Evolutionary conservation across 2,329 filamentous ascomycete species (phyloP).

Genomic region (Onygenales sp.): DNA sequence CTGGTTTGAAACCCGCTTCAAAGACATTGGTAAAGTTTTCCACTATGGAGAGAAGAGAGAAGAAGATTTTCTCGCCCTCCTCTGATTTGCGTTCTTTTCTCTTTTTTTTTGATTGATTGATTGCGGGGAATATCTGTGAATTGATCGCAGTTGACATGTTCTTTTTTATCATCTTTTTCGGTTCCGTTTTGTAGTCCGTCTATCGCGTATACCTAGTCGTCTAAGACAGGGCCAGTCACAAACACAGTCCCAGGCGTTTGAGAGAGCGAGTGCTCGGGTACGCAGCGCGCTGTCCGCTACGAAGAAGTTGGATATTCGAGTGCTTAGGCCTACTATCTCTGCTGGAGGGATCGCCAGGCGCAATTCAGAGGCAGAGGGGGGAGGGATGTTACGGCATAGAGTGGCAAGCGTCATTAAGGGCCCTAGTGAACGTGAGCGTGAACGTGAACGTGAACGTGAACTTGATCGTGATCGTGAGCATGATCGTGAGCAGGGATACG

Average conservation of each 20-base stretch:
- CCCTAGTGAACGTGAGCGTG: too few relatives aligned
- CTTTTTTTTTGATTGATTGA: neutral
- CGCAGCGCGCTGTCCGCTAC: neutral
- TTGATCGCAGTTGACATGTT: neutral
- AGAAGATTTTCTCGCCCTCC: too few relatives aligned
- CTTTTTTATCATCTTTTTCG: neutral
- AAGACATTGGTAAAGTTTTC: slow-evolving; percentile 22
- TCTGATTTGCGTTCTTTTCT: too few relatives aligned
- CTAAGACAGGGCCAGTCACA: too few relatives aligned
- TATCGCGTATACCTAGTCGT: neutral
- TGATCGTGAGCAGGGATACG: too few relatives aligned
- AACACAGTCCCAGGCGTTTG: neutral
- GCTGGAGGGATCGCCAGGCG: neutral
- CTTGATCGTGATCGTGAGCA: too few relatives aligned
- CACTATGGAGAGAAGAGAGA: neutral
- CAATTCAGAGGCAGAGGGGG: too few relatives aligned
- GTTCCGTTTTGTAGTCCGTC: neutral
- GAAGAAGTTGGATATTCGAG: neutral
- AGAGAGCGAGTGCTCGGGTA: neutral
- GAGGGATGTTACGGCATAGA: too few relatives aligned
- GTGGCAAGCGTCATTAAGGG: too few relatives aligned
- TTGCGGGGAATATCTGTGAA: neutral
- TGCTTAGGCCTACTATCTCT: neutral
- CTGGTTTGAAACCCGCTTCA: slow-evolving; percentile 42
- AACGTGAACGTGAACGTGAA: too few relatives aligned